Conservation (phyloP, 768 basidiomycete species). For the Mycena vitilis region DNA sequence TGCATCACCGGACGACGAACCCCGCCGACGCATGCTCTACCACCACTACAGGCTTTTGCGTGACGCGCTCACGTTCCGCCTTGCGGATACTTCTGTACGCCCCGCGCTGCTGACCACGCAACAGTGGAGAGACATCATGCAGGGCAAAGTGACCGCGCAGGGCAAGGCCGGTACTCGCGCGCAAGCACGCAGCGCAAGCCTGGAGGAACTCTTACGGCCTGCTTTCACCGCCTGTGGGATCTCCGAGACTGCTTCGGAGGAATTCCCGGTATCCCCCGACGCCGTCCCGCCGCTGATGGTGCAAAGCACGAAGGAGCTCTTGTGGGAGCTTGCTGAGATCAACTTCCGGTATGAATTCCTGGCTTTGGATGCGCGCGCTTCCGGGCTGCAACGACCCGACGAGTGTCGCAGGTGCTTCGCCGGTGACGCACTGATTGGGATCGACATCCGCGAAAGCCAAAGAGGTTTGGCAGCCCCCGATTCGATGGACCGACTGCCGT, state of each 20-base stretch:
- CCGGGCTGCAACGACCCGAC: constrained; percentile 15
- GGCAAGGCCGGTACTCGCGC: constrained; percentile 9
- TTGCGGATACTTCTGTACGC: constrained; percentile 5
- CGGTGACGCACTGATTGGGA: constrained; percentile 12
- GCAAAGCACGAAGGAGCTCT: constrained; percentile 6
- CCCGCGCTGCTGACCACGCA: constrained; percentile 12
- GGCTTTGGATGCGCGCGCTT: constrained; percentile 30
- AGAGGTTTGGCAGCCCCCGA: constrained; percentile 8
- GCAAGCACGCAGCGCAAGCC: constrained; percentile 1
- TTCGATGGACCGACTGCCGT: constrained; percentile 12
- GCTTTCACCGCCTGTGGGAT: constrained; percentile 19
- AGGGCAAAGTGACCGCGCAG: constrained; percentile 9
- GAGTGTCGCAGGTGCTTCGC: constrained; percentile 20
- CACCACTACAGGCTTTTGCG: constrained; percentile 18
- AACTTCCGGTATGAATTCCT: constrained; percentile 33
- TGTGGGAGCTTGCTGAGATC: constrained; percentile 1
- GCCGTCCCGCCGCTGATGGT: constrained; percentile 11
- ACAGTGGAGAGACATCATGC: constrained; percentile 20
- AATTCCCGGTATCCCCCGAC: constrained; percentile 15
- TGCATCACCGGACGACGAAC: constrained; percentile 1
- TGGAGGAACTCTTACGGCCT: constrained; percentile 16
- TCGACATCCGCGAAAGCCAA: constrained; percentile 22
- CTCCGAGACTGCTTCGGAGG: constrained; percentile 2
- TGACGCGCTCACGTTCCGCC: constrained; percentile 21
- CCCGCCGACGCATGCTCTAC: neutral